phyloP scores from a whole-genome alignment of 768 basidiomycete genomes.

The Tremella fuciformis region DNA sequence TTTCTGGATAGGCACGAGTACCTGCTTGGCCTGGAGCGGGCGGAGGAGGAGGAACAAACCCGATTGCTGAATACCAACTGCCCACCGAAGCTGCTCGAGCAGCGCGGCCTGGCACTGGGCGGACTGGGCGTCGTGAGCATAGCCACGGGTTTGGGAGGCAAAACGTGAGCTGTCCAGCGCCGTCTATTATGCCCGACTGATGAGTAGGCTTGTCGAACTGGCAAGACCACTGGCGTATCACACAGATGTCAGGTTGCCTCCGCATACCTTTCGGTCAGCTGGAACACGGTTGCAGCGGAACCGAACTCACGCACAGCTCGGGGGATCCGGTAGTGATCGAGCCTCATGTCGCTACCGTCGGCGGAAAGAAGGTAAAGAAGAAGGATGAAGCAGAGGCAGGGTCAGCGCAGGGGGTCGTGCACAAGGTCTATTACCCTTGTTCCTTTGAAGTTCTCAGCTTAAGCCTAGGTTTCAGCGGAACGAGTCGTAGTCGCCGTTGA shows the following conservation, averaged over 20 bases:
- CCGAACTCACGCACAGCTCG: conserved; percentile 56
- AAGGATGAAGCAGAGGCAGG: conserved; percentile 36
- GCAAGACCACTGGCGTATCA: conserved; percentile 80
- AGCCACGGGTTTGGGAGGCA: conserved; percentile 85
- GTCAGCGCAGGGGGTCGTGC: conserved; percentile 74
- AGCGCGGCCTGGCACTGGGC: conserved; percentile 74
- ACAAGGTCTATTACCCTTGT: conserved; percentile 59
- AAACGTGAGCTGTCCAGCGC: conserved; percentile 62
- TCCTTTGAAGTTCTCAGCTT: no score
- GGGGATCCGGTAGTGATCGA: conserved; percentile 88
- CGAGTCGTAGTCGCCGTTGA: conserved; percentile 78
- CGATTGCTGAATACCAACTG: conserved; percentile 78
- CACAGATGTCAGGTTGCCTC: conserved; percentile 66
- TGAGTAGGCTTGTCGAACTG: conserved; percentile 72
- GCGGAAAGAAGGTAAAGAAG: conserved; percentile 54
- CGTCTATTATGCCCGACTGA: neutral
- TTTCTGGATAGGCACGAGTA: conserved; percentile 46
- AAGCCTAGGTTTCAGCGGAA: conserved; percentile 65
- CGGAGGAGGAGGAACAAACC: conserved; percentile 78
- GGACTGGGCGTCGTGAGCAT: conserved; percentile 69
- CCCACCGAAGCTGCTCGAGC: conserved; percentile 77
- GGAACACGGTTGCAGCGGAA: neutral
- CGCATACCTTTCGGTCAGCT: conserved; percentile 74
- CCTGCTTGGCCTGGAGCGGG: conserved; percentile 69
- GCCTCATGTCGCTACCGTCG: conserved; percentile 58